Base-by-base conservation (phyloP, 2,329 filamentous ascomycete species). In the Exophiala mesophila region DNA sequence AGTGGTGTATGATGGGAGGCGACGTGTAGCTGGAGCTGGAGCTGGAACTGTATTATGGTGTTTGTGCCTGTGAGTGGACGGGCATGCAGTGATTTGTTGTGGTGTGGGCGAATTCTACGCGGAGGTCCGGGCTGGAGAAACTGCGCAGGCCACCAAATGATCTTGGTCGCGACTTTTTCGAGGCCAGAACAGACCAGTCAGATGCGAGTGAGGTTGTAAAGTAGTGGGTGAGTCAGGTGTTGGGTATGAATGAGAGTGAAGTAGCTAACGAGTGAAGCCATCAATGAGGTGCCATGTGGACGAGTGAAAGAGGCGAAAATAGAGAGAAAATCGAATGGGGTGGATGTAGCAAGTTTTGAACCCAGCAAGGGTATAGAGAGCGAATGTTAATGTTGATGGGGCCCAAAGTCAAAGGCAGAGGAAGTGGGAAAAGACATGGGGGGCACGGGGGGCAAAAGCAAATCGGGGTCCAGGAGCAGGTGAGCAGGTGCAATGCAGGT, bases 231-330 rank as follows among this genome's bases (percentile, higher is more conserved):
- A 18, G 17, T 17, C 20, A 18, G 32, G 18, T 26, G 12, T 26
- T 26, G 35, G 29, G 19, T 30, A 20, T 30, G 23, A 16, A 32
- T 26, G 9, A 36, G 18, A 30, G 31, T 46, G 37, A 28, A 16
- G 36, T 37, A 38, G 34, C 34, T 38, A 35, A 34, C 36, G 17
- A 45, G 39, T 37, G 36, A 41, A 18, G 20, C 44, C 48, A 50
- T 48, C 42, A 48, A 44, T 44, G 29, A 19, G 43, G 36, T 40
- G 48, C 48, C 45, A 51, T 51, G 45, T 48, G 48, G 45, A 48
- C 41, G 20, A 44, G 32, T 36, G 5, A 40, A 16, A 19, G 21
- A 20, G 10, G 19, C 23, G 17, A 15, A 31, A 18, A 28, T 13
- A 39, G 29, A 16, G 36, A 17, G 12, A 31, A 17, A 8, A 19